Conservation (phyloP, 495 filamentous ascomycete genomes). For the Jackrogersella minutella region DNA sequence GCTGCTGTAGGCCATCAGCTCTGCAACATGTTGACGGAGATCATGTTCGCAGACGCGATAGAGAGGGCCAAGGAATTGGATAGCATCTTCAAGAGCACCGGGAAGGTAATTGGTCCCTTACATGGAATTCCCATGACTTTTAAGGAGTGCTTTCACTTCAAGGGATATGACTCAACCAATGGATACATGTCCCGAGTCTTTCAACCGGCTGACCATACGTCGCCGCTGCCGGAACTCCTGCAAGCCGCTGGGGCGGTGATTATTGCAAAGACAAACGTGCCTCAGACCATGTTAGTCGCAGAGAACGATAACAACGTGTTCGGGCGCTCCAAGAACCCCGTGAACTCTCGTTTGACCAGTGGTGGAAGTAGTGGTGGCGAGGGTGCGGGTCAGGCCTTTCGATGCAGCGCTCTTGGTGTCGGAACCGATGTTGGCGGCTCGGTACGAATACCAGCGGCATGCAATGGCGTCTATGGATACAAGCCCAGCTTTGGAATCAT, state of each 20-base stretch:
- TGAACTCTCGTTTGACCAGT: constrained; percentile 62
- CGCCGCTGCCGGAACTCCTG: constrained; percentile 49
- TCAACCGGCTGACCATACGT: constrained; percentile 53
- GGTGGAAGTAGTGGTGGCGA: constrained; percentile 71
- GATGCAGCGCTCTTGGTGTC: constrained; percentile 53
- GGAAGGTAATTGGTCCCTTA: constrained; percentile 64
- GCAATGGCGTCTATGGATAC: constrained; percentile 65
- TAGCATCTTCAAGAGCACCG: constrained; percentile 54
- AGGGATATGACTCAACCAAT: constrained; percentile 63
- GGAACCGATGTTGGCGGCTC: constrained; percentile 77
- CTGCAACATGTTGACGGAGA: constrained; percentile 62
- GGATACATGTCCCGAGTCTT: constrained; percentile 66
- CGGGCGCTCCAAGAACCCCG: constrained; percentile 69
- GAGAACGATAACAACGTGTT: constrained; percentile 69
- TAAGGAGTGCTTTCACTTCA: constrained; percentile 72
- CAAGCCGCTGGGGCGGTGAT: constrained; percentile 59
- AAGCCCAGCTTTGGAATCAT: constrained; percentile 66
- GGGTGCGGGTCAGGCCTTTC: constrained; percentile 59
- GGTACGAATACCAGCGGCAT: constrained; percentile 67
- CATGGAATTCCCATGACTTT: constrained; percentile 73
- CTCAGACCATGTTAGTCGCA: constrained; percentile 63
- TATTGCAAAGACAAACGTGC: constrained; percentile 63
- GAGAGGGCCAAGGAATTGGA: constrained; percentile 66
- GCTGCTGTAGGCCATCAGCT: constrained; percentile 54
- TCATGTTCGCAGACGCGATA: constrained; percentile 68